These are phyloP conservation scores for Leccinum ochraceum DNA, from an alignment of 768 basidiomycete species.

Conservation along the genomic window DNA sequence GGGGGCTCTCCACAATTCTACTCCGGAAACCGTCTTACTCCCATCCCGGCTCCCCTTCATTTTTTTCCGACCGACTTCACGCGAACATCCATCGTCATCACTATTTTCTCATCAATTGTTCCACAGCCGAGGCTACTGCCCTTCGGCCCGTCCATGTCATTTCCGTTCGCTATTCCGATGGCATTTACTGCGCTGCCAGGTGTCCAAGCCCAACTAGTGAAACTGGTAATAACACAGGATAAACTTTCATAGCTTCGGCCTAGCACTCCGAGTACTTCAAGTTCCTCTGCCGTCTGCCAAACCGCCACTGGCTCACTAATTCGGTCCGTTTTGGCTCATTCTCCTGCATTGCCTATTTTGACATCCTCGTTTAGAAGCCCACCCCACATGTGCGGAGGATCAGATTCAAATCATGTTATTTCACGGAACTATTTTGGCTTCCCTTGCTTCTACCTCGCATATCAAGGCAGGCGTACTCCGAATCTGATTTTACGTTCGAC, in stretches of 20 bases:
- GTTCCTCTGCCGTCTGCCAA: slow-evolving; percentile 13
- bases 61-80: not conserved
- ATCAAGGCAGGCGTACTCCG: slow-evolving; percentile 22
- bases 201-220: not conserved
- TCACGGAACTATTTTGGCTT: slow-evolving; percentile 15
- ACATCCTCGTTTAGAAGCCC: slow-evolving; percentile 17
- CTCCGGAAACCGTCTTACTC: not conserved
- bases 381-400: slow-evolving; percentile 34
- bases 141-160: slow-evolving; percentile 14
- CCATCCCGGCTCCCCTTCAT: not conserved
- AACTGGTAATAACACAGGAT: not conserved
- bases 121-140: slow-evolving; percentile 4
- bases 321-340: slow-evolving; percentile 5
- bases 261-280: not conserved
- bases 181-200: slow-evolving; percentile 1
- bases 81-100: slow-evolving; percentile 6
- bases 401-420: slow-evolving; percentile 22
- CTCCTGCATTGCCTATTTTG: slow-evolving; percentile 17
- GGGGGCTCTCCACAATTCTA: slow-evolving; percentile 5
- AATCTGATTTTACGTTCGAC: slow-evolving; percentile 21
- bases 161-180: slow-evolving; percentile 18
- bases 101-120: slow-evolving; percentile 1
- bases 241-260: not conserved
- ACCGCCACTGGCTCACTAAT: not conserved
- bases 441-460: slow-evolving; percentile 29